phyloP scores from a whole-genome alignment of 2,329 filamentous ascomycete genomes.

The Diplodia mutila region DNA sequence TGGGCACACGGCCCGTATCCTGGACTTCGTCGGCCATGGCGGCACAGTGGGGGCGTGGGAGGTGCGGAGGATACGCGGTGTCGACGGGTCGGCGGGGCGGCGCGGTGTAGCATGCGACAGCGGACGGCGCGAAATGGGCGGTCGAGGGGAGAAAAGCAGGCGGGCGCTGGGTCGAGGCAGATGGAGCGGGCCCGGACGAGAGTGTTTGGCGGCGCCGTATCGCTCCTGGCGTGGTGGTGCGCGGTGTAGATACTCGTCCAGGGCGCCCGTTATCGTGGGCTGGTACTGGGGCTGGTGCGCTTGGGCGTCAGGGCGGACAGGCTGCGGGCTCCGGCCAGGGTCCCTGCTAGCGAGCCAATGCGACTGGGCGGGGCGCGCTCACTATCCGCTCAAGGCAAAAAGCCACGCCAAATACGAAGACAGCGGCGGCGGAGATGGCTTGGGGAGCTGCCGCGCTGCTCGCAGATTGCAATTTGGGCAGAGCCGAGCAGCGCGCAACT shows the following conservation, averaged over 20 bases:
- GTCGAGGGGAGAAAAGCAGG: not conserved
- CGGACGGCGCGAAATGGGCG: not conserved
- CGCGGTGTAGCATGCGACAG: constrained; percentile 17
- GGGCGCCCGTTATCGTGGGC: constrained; percentile 25
- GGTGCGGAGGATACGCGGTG: constrained; percentile 21
- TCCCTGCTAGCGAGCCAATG: constrained; percentile 19
- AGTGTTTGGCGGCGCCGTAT: constrained; percentile 11
- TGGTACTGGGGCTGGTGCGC: constrained; percentile 13
- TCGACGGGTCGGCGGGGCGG: constrained; percentile 12
- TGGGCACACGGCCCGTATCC: constrained; percentile 41
- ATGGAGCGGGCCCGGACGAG: constrained; percentile 16
- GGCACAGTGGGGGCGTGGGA: constrained; percentile 20
- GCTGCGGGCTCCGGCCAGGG: constrained; percentile 15
- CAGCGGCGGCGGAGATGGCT: not conserved
- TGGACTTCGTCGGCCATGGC: constrained; percentile 39
- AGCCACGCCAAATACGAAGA: constrained; percentile 22
- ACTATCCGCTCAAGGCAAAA: constrained; percentile 11
- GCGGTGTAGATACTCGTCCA: constrained; percentile 18
- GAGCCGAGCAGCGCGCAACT: constrained; percentile 10
- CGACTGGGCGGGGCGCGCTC: constrained; percentile 19
- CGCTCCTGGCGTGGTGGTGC: constrained; percentile 24
- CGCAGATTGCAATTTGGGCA: constrained; percentile 24
- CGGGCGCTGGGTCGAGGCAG: not conserved
- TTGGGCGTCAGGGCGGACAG: constrained; percentile 20
- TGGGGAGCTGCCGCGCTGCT: not conserved